A percentile compares a stretch with the other conserved stretches of the same genome.
phyloP scores from a whole-genome alignment of 2,329 filamentous ascomycete species.

The Pseudopyricularia cyperi region DNA sequence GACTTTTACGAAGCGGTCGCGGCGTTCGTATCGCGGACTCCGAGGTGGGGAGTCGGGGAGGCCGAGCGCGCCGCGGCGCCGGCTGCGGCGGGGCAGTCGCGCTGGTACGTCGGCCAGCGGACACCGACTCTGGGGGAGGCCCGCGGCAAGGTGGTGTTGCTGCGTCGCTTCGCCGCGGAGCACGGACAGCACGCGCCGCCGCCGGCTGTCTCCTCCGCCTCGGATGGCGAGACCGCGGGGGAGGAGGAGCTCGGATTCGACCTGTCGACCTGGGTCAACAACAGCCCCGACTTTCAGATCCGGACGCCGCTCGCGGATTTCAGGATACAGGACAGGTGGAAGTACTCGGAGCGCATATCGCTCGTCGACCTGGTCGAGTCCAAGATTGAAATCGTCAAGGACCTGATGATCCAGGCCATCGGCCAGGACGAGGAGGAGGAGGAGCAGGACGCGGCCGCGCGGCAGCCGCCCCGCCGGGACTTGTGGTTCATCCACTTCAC shows the following conservation, averaged over 20 bases:
- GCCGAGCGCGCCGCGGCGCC: neutral
- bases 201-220: neutral
- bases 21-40: slow-evolving; percentile 38
- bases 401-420: slow-evolving; percentile 21
- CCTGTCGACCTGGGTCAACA: slow-evolving; percentile 45
- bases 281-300: slow-evolving; percentile 45
- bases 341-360: slow-evolving; percentile 21
- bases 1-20: slow-evolving; percentile 28
- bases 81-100: slow-evolving; percentile 13
- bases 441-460: slow-evolving; percentile 5
- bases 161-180: slow-evolving; percentile 42
- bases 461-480: neutral
- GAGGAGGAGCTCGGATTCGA: slow-evolving; percentile 20
- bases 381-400: slow-evolving; percentile 23
- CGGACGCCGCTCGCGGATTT: slow-evolving; percentile 21
- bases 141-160: slow-evolving; percentile 53
- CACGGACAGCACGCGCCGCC: neutral
- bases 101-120: slow-evolving; percentile 47
- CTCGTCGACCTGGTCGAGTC: slow-evolving; percentile 22
- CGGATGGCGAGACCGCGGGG: neutral
- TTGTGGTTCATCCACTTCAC: slow-evolving; percentile 29
- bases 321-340: slow-evolving; percentile 34
- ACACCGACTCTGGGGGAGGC: slow-evolving; percentile 49
- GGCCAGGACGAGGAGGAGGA: slow-evolving; percentile 6
- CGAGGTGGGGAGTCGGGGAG: slow-evolving; percentile 12